Evolutionary conservation across 352 stramenopile genomes (phyloP).

Genomic region (Pythium oligandrum): DNA sequence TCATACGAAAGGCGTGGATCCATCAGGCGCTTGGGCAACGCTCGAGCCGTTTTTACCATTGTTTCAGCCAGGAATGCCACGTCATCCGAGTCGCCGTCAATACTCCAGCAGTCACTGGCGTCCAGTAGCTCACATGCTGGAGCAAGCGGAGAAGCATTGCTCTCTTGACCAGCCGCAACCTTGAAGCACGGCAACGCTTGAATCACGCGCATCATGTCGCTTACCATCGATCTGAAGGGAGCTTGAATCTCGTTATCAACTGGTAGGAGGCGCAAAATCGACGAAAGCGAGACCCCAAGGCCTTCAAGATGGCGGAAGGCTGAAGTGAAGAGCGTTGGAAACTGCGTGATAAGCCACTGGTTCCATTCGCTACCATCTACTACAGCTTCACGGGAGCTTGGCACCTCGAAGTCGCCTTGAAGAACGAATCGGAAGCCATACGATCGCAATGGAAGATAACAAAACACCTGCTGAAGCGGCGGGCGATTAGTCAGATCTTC

Average conservation of each 20-base stretch:
- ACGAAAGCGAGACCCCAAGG: slow-evolving; percentile 11
- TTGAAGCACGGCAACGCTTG: slow-evolving; percentile 46
- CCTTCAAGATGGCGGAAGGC: slow-evolving; percentile 6
- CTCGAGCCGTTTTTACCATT: slow-evolving; percentile 2
- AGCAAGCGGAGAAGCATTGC: neutral
- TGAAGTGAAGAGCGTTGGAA: slow-evolving; percentile 43
- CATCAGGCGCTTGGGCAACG: slow-evolving; percentile 51
- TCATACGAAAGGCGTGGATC: slow-evolving; percentile 30
- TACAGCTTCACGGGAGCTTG: slow-evolving; percentile 81
- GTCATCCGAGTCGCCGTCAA: slow-evolving; percentile 6
- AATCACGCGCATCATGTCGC: slow-evolving; percentile 56
- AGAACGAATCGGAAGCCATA: slow-evolving; percentile 86
- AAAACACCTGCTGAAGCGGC: slow-evolving; percentile 76
- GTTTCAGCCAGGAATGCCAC: slow-evolving; percentile 3
- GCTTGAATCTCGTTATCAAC: slow-evolving; percentile 68
- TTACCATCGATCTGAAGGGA: slow-evolving; percentile 56
- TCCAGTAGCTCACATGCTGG: slow-evolving; percentile 36
- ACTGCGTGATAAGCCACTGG: slow-evolving; percentile 77
- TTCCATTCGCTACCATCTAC: slow-evolving; percentile 85
- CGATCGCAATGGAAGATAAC: slow-evolving; percentile 73
- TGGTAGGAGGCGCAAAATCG: slow-evolving; percentile 36
- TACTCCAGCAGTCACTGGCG: slow-evolving; percentile 16
- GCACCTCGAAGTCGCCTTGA: slow-evolving; percentile 83
- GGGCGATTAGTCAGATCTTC: slow-evolving; percentile 20
- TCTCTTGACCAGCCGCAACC: slow-evolving; percentile 2